These are phyloP conservation scores for Trichoderma sp. DNA, from an alignment of 2,329 filamentous ascomycete genomes.

Conservation along the genomic window DNA sequence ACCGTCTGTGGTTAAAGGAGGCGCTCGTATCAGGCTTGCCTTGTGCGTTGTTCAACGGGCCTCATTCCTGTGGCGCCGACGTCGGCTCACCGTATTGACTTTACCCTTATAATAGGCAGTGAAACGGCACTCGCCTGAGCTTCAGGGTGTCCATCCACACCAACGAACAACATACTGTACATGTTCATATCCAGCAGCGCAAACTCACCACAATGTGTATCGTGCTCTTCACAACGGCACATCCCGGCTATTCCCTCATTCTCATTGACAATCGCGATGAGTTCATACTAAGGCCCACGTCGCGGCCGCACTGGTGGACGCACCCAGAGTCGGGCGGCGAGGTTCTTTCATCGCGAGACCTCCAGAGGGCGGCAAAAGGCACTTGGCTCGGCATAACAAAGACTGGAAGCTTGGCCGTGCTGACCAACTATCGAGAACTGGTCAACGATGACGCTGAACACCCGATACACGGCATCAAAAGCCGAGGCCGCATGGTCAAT, in stretches of 20 bases:
- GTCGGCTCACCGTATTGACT: neutral
- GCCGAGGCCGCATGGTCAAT: slow-evolving; percentile 63
- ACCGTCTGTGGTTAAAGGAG: neutral
- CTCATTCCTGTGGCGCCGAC: slow-evolving; percentile 3
- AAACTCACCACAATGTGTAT: slow-evolving; percentile 63
- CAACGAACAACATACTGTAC: neutral
- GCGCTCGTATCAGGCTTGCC: neutral
- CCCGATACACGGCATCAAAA: slow-evolving; percentile 54
- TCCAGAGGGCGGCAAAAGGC: slow-evolving; percentile 60
- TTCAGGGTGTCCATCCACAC: neutral
- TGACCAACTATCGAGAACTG: slow-evolving; percentile 66
- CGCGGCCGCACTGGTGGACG: slow-evolving; percentile 63
- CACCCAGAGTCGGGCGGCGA: slow-evolving; percentile 41
- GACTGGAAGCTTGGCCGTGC: slow-evolving; percentile 58
- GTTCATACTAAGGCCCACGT: slow-evolving; percentile 63
- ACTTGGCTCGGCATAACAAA: slow-evolving; percentile 66
- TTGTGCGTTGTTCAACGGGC: neutral
- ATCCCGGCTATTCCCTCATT: slow-evolving; percentile 73
- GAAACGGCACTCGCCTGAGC: neutral
- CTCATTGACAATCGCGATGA: slow-evolving; percentile 77
- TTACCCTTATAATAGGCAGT: slow-evolving; percentile 1
- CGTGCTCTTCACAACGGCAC: slow-evolving; percentile 70
- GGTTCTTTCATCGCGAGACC: slow-evolving; percentile 60
- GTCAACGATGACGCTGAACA: slow-evolving; percentile 45
- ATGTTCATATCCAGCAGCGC: neutral